These are phyloP conservation scores for Ophiocordyceps robertsii DNA, from an alignment of 2,329 filamentous ascomycete species.

Conservation along the genomic window DNA sequence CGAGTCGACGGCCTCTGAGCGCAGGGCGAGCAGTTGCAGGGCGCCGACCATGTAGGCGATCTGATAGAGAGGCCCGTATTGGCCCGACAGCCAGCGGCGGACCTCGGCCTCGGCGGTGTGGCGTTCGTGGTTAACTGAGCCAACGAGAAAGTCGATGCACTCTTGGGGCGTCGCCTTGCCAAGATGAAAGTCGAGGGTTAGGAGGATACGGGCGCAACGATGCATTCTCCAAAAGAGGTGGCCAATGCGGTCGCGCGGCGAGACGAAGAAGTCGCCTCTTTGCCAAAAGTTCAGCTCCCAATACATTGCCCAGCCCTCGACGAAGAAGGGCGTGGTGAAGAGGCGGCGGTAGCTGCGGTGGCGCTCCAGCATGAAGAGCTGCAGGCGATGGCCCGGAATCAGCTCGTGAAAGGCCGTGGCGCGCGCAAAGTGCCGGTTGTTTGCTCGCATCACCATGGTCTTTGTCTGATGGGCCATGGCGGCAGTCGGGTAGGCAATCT, in stretches of 20 bases:
- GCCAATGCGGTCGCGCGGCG: conserved; percentile 38
- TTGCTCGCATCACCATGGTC: conserved; percentile 45
- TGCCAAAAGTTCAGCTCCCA: conserved; percentile 48
- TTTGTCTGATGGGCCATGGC: conserved; percentile 40
- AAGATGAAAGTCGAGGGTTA: conserved; percentile 44
- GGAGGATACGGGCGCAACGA: conserved; percentile 44
- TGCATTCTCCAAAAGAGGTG: conserved; percentile 52
- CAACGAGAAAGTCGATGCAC: conserved; percentile 42
- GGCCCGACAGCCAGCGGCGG: conserved; percentile 38
- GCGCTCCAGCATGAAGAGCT: conserved; percentile 33
- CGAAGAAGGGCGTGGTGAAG: conserved; percentile 44
- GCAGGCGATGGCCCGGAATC: conserved; percentile 44
- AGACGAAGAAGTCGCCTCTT: conserved; percentile 33
- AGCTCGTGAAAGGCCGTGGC: conserved; percentile 50
- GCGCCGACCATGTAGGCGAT: conserved; percentile 47
- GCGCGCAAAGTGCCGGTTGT: conserved; percentile 42
- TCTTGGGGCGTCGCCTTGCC: conserved; percentile 37
- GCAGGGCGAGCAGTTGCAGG: conserved; percentile 37
- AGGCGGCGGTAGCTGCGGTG: conserved; percentile 33
- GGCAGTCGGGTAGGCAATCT: conserved; percentile 41
- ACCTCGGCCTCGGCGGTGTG: conserved; percentile 48
- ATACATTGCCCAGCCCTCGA: conserved; percentile 49
- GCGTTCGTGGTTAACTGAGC: conserved; percentile 43
- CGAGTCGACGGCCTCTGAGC: conserved; percentile 29
- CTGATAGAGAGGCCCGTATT: conserved; percentile 45